Conservation (phyloP, 805 yeast species). For the Ogataea pini region DNA sequence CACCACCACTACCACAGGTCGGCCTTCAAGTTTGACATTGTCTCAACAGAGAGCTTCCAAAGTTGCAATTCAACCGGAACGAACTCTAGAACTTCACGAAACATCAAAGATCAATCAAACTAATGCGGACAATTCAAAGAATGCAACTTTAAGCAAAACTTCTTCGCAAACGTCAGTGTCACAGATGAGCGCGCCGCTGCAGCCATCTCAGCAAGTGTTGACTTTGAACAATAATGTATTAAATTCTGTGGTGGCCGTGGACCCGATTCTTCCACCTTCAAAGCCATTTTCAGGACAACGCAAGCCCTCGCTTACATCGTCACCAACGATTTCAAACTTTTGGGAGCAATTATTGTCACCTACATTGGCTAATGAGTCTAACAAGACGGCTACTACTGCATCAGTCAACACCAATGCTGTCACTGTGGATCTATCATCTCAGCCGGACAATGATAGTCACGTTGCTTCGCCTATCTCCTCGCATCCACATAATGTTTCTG, state of each 20-base stretch:
- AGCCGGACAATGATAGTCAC: constrained; percentile 9
- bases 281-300: constrained; percentile 23
- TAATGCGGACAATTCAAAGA: background rate
- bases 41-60: background rate
- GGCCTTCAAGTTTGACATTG: constrained; percentile 6
- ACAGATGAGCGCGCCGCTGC: background rate
- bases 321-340: constrained; percentile 24
- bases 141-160: background rate
- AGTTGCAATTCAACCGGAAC: background rate
- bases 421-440: background rate
- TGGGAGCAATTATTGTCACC: constrained; percentile 23
- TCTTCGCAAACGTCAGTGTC: background rate
- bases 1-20: constrained; percentile 13
- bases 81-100: background rate
- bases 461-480: constrained; percentile 13
- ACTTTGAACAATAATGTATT: constrained; percentile 26
- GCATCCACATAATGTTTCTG: constrained; percentile 9
- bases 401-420: background rate
- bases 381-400: constrained; percentile 11
- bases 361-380: constrained; percentile 9
- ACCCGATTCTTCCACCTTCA: constrained; percentile 22
- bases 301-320: constrained; percentile 14
- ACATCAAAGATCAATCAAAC: background rate
- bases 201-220: constrained; percentile 16
- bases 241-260: constrained; percentile 19